Evolutionary conservation across 176 grass and related monocot species (phyloP).

Genomic region (Oryza coarctata): DNA sequence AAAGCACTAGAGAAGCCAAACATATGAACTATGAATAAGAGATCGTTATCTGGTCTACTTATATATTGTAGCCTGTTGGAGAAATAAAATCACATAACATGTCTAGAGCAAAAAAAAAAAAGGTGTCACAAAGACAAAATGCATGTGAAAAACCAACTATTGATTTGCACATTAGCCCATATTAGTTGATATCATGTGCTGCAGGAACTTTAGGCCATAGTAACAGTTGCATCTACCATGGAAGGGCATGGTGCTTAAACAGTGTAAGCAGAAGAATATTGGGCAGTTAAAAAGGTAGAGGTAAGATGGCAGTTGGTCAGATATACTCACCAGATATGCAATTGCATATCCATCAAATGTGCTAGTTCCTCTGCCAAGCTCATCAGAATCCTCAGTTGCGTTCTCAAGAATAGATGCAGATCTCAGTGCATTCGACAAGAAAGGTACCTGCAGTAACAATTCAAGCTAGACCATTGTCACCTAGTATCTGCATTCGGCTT

Average conservation of each 20-base stretch:
- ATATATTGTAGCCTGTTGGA: background rate
- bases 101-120: background rate
- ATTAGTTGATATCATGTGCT: background rate
- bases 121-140: background rate
- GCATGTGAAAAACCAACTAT: background rate
- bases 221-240: background rate
- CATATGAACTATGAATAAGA: background rate
- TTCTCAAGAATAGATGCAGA: conserved; percentile 81
- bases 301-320: background rate
- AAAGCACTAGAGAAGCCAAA: background rate
- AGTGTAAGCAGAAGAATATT: background rate
- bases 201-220: background rate
- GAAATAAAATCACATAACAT: background rate
- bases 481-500: background rate
- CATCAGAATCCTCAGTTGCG: conserved; percentile 91
- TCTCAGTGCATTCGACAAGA: conserved; percentile 87
- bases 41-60: background rate
- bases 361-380: conserved; percentile 97
- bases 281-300: too few species aligned
- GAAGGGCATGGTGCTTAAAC: background rate
- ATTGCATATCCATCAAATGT: conserved; percentile 99
- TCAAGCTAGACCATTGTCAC: background rate
- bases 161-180: background rate
- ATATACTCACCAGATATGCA: conserved; percentile 78
- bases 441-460: conserved; percentile 60